Conservation (phyloP, 345 rosid species). For the Syzygium grande region DNA sequence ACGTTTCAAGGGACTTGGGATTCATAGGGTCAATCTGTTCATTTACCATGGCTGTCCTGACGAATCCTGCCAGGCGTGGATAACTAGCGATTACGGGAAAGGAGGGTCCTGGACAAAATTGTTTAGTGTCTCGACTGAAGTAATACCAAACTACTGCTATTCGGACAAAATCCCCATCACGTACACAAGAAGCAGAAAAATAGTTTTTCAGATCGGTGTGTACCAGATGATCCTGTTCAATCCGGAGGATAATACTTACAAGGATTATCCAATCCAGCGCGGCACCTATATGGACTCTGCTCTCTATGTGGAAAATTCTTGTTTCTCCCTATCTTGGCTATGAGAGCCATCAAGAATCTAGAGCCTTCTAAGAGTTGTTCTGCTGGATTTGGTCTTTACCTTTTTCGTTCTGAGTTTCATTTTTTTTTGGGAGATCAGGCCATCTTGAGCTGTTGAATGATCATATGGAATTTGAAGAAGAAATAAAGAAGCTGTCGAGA, state of each 20-base stretch:
- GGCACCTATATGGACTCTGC: background rate
- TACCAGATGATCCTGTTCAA: background rate
- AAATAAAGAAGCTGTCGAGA: background rate
- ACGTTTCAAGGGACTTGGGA: background rate
- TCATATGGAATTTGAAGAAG: background rate
- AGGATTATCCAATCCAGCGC: no score
- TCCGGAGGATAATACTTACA: background rate
- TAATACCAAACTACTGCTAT: background rate
- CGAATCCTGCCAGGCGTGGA: background rate
- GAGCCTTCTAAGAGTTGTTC: background rate
- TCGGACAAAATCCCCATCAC: background rate
- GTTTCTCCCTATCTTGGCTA: background rate
- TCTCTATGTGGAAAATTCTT: background rate
- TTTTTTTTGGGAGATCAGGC: background rate
- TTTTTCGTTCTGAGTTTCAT: background rate
- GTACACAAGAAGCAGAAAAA: background rate
- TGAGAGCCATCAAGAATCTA: background rate
- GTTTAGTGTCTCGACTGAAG: background rate
- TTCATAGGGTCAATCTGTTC: background rate
- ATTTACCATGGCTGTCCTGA: no score
- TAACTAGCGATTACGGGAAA: background rate
- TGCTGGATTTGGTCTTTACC: background rate
- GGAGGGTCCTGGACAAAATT: background rate
- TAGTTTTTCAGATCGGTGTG: background rate
- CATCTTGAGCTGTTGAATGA: background rate